Conservation (phyloP, 352 stramenopile genomes). For the Globisporangium heterothallicum region DNA sequence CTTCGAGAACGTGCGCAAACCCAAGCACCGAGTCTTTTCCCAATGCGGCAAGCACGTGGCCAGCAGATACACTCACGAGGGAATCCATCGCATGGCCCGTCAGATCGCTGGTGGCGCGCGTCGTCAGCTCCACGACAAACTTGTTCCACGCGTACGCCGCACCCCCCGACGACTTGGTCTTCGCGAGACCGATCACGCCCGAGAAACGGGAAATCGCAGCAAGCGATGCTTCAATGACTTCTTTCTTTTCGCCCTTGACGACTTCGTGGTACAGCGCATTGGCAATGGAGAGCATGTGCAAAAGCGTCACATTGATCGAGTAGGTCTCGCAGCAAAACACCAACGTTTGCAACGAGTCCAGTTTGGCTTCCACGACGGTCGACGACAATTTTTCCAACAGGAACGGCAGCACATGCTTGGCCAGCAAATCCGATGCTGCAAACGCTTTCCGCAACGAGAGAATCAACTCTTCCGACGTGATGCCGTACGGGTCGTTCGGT, state of each 20-base stretch:
- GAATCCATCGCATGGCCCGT: constrained; percentile 71
- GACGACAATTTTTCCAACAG: constrained; percentile 84
- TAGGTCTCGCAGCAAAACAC: constrained; percentile 79
- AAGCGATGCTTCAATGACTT: constrained; percentile 62
- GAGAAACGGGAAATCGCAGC: constrained; percentile 61
- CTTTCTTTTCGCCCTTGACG: constrained; percentile 79
- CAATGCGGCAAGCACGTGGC: constrained; percentile 59
- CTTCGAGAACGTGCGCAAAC: constrained; percentile 69
- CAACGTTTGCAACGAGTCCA: constrained; percentile 78
- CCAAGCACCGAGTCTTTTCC: constrained; percentile 58
- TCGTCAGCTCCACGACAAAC: constrained; percentile 76
- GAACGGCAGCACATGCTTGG: constrained; percentile 78
- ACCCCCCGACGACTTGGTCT: constrained; percentile 42
- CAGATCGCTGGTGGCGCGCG: constrained; percentile 59
- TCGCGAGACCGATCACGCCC: constrained; percentile 55
- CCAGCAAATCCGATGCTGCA: constrained; percentile 68
- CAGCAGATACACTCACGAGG: constrained; percentile 70
- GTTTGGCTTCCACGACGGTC: constrained; percentile 71
- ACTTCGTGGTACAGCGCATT: constrained; percentile 78
- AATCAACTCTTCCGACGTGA: constrained; percentile 84
- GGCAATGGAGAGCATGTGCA: constrained; percentile 63
- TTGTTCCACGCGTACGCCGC: constrained; percentile 78
- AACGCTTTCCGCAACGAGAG: constrained; percentile 76
- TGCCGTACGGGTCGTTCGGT: constrained; percentile 88
- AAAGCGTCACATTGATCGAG: constrained; percentile 70